phyloP scores from a whole-genome alignment of 768 basidiomycete species.

The Pholiota conissans region DNA sequence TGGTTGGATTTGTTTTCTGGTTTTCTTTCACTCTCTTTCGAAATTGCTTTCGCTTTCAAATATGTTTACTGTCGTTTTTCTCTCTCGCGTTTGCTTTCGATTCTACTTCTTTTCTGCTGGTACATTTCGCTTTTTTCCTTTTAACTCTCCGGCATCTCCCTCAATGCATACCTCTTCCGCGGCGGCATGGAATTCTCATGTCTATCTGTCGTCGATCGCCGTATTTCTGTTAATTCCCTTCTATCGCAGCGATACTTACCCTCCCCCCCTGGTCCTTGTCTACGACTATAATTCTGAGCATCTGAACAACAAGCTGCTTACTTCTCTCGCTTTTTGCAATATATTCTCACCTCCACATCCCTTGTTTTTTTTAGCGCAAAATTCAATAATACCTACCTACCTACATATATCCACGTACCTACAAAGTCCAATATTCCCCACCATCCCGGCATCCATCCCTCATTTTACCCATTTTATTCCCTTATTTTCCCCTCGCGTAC shows the following conservation, averaged over 20 bases:
- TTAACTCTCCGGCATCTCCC: too few species aligned
- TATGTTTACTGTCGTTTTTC: not conserved
- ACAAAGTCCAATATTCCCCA: not conserved
- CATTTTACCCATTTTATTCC: too few species aligned
- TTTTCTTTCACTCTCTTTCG: not conserved
- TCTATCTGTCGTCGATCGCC: too few species aligned
- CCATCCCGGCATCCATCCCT: too few species aligned
- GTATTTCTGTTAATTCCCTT: conserved; percentile 3
- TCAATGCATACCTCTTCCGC: too few species aligned
- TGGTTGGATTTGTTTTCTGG: not conserved
- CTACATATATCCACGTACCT: not conserved
- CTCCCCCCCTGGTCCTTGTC: not conserved
- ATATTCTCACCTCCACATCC: not conserved
- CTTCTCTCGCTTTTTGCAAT: not conserved
- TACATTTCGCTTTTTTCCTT: not conserved
- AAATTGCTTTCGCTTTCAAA: not conserved
- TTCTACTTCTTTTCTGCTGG: not conserved
- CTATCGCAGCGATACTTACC: not conserved
- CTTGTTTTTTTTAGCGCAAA: not conserved
- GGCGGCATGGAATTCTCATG: too few species aligned
- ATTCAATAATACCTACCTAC: not conserved
- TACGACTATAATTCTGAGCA: not conserved
- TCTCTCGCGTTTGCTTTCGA: too few species aligned
- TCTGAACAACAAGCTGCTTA: not conserved
- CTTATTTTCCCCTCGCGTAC: too few species aligned